Evolutionary conservation across 805 yeast species (phyloP), one percentile per base, ranked within the genome.

Genomic region (Saccharomyces eubayanus): DNA sequence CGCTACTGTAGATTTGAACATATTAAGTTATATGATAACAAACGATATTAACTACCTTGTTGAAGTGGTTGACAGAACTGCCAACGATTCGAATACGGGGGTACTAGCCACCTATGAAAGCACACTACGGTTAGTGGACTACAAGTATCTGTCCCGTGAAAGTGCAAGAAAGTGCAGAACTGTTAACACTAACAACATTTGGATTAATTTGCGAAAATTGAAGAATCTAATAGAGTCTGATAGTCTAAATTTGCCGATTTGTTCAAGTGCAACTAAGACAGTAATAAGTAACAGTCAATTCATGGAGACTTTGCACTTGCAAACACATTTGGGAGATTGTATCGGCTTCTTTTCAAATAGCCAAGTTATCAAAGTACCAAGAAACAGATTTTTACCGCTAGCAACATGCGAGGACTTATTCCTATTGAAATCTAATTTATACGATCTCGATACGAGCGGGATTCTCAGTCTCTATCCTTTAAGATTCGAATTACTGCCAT

Each of bases 81-180:
- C 98, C 74, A 99, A 99, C 36, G 99, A 94, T 72, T 99, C 94
- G 68, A 94, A 94, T 76, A 99, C 99, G 78, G 99, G 98, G 78
- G 94, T 98, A 61, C 82, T 94, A 72, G 91, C 94, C 72, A 89
- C 89, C 74, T 94, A 94, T 73, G 92, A 89, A 62, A 98, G 97
- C 59, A 84, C 86, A 68, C 96, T 94, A 56, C 84, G 97, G 74
- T 81, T 94, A 68, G 81, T 94, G 65, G 98, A 94, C 10, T 16
- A 16, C 11, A 16, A 16, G 24, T 36, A 24, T 8, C 16, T 16
- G 24, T 16, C 43, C 24, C 16, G 20, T 16, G 24, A 36, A 36
- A 36, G 24, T 36, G 21, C 24, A 36, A 36, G 21, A 6, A 36
- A 16, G 21, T 16, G 43, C 16, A 16, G 24, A 36, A 2, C 10